Conservation (phyloP, 352 stramenopile genomes). For the Thalassiosira hispida region DNA sequence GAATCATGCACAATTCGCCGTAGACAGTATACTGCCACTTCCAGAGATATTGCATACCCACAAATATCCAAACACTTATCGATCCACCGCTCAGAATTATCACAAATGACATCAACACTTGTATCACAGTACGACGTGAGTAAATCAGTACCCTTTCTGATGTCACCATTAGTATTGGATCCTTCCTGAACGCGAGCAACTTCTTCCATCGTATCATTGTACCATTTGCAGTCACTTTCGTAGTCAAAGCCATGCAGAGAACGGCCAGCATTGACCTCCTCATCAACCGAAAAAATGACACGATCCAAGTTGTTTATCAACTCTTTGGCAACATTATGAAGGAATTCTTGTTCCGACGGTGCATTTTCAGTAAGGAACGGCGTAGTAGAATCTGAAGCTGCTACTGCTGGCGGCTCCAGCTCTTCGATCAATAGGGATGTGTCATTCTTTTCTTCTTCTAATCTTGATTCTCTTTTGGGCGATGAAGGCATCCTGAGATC, state of each 20-base stretch:
- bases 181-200: neutral
- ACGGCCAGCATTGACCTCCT: conserved; percentile 36
- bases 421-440: neutral
- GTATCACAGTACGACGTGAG: neutral
- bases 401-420: neutral
- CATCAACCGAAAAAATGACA: conserved; percentile 47
- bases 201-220: conserved; percentile 24
- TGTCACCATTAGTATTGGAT: neutral
- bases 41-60: conserved; percentile 42
- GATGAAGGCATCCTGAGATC: neutral
- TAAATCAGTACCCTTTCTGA: neutral
- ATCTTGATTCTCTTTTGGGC: conserved; percentile 11
- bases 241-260: conserved; percentile 14
- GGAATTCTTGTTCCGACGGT: conserved; percentile 21
- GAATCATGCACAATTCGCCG: conserved; percentile 31
- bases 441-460: neutral
- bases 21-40: conserved; percentile 52
- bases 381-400: neutral
- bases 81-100: conserved; percentile 49
- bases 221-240: conserved; percentile 31
- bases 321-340: conserved; percentile 28
- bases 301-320: conserved; percentile 46
- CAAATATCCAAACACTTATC: conserved; percentile 52
- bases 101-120: neutral
- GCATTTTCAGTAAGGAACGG: neutral